Conservation (phyloP, 805 yeast species). For the Cyberlindnera euphorbiiphila region DNA sequence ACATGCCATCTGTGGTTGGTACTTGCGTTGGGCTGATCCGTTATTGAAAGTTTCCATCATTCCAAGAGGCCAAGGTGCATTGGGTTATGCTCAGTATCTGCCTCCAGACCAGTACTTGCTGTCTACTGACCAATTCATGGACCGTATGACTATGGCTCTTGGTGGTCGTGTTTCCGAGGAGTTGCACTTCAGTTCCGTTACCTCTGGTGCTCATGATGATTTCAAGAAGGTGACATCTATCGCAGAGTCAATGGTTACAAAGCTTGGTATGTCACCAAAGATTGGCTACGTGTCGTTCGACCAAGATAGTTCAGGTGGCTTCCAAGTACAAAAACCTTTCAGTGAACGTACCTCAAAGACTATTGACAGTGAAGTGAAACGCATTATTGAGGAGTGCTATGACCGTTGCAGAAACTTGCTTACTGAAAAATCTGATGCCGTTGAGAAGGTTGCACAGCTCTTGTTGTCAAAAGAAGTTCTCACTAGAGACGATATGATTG, state of each 20-base stretch:
- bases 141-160: slow-evolving; percentile 89
- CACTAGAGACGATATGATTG: slow-evolving; percentile 76
- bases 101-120: slow-evolving; percentile 86
- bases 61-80: slow-evolving; percentile 91
- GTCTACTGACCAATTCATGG: slow-evolving; percentile 68
- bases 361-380: slow-evolving; percentile 67
- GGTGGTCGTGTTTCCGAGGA: slow-evolving; percentile 95
- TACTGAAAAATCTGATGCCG: slow-evolving; percentile 54
- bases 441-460: slow-evolving; percentile 70
- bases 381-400: slow-evolving; percentile 64
- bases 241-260: slow-evolving; percentile 87
- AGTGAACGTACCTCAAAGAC: slow-evolving; percentile 66
- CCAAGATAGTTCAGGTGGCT: slow-evolving; percentile 46
- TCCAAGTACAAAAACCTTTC: slow-evolving; percentile 57
- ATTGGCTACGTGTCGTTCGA: slow-evolving; percentile 66
- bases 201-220: slow-evolving; percentile 91
- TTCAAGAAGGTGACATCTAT: slow-evolving; percentile 86
- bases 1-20: slow-evolving; percentile 96
- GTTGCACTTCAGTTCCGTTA: slow-evolving; percentile 78
- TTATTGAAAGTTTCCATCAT: slow-evolving; percentile 88
- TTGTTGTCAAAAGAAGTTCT: slow-evolving; percentile 70
- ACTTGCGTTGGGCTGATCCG: slow-evolving; percentile 82
- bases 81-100: slow-evolving; percentile 93
- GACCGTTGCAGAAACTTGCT: slow-evolving; percentile 54
- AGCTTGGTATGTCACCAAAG: slow-evolving; percentile 81